phyloP scores from a whole-genome alignment of 345 rosid species.

The Brassica cretica region DNA sequence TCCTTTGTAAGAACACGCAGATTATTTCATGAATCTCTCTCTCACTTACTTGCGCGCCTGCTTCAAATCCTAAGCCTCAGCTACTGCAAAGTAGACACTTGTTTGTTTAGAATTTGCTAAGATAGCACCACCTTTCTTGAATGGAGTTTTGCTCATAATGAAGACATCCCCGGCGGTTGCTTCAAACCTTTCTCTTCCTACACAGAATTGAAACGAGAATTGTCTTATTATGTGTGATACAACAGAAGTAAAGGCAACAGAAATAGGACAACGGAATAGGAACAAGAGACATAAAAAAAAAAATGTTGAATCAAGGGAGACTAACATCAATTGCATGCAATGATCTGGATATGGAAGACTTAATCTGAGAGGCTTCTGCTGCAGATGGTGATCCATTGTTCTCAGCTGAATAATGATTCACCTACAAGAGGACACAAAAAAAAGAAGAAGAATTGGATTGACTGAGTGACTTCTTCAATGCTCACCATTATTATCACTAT shows the following conservation, averaged over 20 bases:
- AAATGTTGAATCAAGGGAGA: slow-evolving; percentile 19
- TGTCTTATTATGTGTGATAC: not conserved
- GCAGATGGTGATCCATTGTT: slow-evolving; percentile 55
- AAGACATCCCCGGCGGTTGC: slow-evolving; percentile 21
- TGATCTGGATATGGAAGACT: slow-evolving; percentile 51
- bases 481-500: slow-evolving; percentile 4
- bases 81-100: slow-evolving; percentile 11
- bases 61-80: slow-evolving; percentile 15
- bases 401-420: slow-evolving; percentile 37
- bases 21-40: not conserved
- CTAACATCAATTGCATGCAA: slow-evolving; percentile 60
- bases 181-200: slow-evolving; percentile 41
- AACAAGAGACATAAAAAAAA: not conserved
- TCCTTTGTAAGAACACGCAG: not conserved
- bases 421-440: slow-evolving; percentile 8
- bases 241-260: slow-evolving; percentile 5
- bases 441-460: not conserved
- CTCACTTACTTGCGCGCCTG: not conserved
- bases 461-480: not conserved
- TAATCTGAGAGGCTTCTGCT: slow-evolving; percentile 52
- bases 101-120: not conserved
- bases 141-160: slow-evolving; percentile 20
- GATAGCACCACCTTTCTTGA: not conserved
- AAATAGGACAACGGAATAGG: not conserved
- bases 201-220: not conserved